These are phyloP conservation scores for Sordariomycetes sp. DNA, from an alignment of 2,329 filamentous ascomycete species.

Conservation along the genomic window DNA sequence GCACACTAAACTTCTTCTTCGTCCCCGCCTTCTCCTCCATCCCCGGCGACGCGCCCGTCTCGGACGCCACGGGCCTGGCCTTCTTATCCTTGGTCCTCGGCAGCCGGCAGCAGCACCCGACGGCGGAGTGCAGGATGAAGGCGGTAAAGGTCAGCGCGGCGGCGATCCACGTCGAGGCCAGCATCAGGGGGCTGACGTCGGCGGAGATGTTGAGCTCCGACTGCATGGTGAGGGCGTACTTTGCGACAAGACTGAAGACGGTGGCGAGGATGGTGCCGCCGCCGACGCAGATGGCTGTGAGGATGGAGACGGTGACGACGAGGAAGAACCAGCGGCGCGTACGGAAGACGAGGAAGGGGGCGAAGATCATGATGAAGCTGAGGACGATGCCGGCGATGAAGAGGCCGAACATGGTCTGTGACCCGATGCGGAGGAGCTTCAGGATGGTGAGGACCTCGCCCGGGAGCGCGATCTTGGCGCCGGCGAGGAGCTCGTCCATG, in stretches of 20 bases:
- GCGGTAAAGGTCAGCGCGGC: slow-evolving; percentile 52
- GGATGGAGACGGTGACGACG: slow-evolving; percentile 52
- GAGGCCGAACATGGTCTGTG: slow-evolving; percentile 79
- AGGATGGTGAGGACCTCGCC: slow-evolving; percentile 61
- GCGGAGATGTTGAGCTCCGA: slow-evolving; percentile 65
- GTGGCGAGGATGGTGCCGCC: slow-evolving; percentile 66
- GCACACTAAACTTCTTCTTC: slow-evolving; percentile 4
- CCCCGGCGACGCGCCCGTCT: not conserved
- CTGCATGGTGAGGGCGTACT: slow-evolving; percentile 58
- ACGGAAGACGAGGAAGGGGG: slow-evolving; percentile 41
- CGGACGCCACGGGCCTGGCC: not conserved
- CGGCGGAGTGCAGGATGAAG: slow-evolving; percentile 58
- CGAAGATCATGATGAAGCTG: slow-evolving; percentile 58
- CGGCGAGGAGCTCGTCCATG: slow-evolving; percentile 63
- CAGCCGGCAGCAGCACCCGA: slow-evolving; percentile 59
- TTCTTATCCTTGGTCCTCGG: not conserved
- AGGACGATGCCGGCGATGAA: slow-evolving; percentile 63
- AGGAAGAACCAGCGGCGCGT: slow-evolving; percentile 50
- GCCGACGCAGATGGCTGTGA: slow-evolving; percentile 53
- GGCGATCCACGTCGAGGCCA: slow-evolving; percentile 83
- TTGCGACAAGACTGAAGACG: slow-evolving; percentile 72
- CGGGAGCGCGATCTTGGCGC: slow-evolving; percentile 73
- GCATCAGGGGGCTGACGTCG: slow-evolving; percentile 58
- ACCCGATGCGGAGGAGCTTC: slow-evolving; percentile 58
- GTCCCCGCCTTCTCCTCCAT: not conserved